A percentile compares a stretch with the other conserved stretches of the same genome.
Conservation (phyloP, 2,329 filamentous ascomycete species). For the Emmonsia crescens region DNA sequence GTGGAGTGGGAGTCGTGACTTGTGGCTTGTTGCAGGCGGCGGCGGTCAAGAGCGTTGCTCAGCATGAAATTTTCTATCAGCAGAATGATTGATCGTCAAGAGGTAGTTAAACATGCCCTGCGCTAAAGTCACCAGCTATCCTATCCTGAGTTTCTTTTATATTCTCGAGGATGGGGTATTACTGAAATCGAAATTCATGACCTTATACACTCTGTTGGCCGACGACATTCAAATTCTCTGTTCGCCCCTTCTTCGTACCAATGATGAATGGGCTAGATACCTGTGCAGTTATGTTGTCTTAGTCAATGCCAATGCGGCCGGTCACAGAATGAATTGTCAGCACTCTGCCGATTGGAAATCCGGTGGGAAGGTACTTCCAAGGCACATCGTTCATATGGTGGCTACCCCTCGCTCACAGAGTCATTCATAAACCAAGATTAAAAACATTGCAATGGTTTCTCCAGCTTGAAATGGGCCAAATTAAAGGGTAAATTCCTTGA, state of each 20-base stretch:
- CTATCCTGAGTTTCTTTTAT: neutral
- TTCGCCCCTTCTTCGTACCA: neutral
- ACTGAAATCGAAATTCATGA: neutral
- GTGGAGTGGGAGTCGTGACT: neutral
- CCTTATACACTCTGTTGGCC: neutral
- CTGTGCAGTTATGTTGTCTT: neutral
- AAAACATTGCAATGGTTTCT: neutral
- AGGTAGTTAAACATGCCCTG: neutral
- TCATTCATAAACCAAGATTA: neutral
- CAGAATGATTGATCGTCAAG: neutral
- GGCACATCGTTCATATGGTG: neutral
- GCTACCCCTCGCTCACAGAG: neutral
- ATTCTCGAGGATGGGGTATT: neutral
- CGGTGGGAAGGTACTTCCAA: neutral
- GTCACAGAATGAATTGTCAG: neutral
- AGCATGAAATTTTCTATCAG: neutral
- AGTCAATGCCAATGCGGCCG: neutral
- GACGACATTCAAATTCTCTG: neutral
- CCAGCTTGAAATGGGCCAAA: neutral
- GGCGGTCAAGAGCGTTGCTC: constrained; percentile 1
- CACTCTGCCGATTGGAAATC: neutral
- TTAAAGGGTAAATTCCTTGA: neutral
- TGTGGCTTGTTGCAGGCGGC: neutral
- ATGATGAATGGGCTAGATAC: neutral
- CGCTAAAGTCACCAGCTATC: neutral